These are phyloP conservation scores for Blastosporella zonata DNA, from an alignment of 1,284 basidiomycete species.

Conservation along the genomic window DNA sequence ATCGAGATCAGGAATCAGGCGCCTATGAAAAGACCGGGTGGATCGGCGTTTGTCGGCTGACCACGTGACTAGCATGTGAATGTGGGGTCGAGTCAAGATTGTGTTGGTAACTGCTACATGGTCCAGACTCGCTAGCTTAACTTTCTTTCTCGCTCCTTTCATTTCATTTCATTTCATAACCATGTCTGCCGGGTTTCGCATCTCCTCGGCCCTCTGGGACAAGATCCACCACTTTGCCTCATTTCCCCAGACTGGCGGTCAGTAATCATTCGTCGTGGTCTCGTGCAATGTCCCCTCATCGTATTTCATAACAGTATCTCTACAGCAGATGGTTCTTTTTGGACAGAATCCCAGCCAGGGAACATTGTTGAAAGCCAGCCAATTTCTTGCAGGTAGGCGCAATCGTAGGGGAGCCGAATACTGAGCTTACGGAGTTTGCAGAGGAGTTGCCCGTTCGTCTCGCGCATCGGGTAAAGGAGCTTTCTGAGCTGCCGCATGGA, in stretches of 20 bases:
- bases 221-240: slow-evolving; percentile 92
- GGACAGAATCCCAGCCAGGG: slow-evolving; percentile 87
- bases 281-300: not conserved
- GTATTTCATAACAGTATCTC: slow-evolving; percentile 61
- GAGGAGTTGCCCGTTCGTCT: slow-evolving; percentile 94
- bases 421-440: slow-evolving; percentile 25
- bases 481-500: slow-evolving; percentile 92
- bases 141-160: not conserved
- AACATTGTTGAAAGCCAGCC: slow-evolving; percentile 81
- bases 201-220: slow-evolving; percentile 83
- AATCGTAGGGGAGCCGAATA: not conserved
- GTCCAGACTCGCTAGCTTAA: not conserved
- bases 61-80: too few species aligned
- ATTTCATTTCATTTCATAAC: slow-evolving; percentile 3
- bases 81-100: too few species aligned
- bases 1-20: too few species aligned
- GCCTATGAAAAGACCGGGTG: too few species aligned
- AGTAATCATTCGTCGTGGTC: not conserved
- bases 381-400: slow-evolving; percentile 71
- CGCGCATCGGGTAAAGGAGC: slow-evolving; percentile 94
- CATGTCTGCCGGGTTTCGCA: slow-evolving; percentile 62
- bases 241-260: slow-evolving; percentile 90
- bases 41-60: too few species aligned
- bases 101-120: not conserved
- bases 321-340: slow-evolving; percentile 90